Conservation (phyloP, 1,139 yeast species). For the Pichia sp. region DNA sequence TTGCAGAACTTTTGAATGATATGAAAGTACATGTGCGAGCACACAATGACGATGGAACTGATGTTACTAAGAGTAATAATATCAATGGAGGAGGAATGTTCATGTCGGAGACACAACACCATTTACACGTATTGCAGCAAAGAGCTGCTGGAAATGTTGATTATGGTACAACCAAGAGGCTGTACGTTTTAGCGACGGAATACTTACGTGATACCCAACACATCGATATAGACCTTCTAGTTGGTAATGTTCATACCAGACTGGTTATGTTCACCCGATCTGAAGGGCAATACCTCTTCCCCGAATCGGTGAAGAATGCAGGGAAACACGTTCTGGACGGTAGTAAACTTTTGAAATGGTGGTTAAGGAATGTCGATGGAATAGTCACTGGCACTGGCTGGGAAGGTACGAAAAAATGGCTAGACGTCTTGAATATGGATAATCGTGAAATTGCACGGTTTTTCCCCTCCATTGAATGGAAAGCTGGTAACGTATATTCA, state of each 20-base stretch:
- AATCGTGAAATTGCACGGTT: conserved; percentile 34
- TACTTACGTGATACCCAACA: too few relatives aligned
- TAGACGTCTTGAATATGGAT: conserved; percentile 75
- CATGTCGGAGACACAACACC: conserved; percentile 20
- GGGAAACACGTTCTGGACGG: conserved; percentile 70
- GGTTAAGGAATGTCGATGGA: conserved; percentile 52
- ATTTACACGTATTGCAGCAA: conserved; percentile 22
- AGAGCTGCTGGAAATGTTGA: conserved; percentile 18
- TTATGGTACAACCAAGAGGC: too few relatives aligned
- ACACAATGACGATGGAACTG: too few relatives aligned
- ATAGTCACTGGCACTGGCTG: conserved; percentile 4
- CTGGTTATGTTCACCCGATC: conserved; percentile 79
- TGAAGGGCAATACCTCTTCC: conserved; percentile 79
- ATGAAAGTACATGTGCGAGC: not conserved
- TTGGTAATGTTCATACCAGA: conserved; percentile 31
- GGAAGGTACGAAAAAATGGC: conserved; percentile 16
- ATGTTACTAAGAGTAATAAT: too few relatives aligned
- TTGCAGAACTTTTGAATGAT: not conserved
- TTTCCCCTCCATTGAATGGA: conserved; percentile 35
- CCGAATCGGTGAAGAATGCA: conserved; percentile 55
- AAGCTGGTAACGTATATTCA: conserved; percentile 47
- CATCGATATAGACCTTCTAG: too few relatives aligned
- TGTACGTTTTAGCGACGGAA: too few relatives aligned
- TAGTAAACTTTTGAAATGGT: conserved; percentile 68
- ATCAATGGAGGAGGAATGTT: too few relatives aligned